Evolutionary conservation across 176 grass and related monocot species (phyloP).

Genomic region (Pontederia crassipes): DNA sequence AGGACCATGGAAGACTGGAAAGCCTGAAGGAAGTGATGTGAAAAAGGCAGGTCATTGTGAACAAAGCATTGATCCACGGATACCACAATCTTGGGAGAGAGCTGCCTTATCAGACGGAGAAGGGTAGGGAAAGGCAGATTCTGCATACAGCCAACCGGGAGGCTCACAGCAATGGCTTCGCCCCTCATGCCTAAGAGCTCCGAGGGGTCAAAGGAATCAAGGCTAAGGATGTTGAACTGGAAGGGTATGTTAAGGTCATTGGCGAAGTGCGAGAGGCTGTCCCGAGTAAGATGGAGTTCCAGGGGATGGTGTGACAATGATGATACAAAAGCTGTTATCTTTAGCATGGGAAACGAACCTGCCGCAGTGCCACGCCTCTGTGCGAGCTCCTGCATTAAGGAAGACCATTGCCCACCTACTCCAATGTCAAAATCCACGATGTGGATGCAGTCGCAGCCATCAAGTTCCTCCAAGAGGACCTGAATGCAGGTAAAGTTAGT

Average conservation of each 20-base stretch:
- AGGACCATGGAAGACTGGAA: constrained; percentile 70
- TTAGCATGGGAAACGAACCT: constrained; percentile 33
- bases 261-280: constrained; percentile 66
- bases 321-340: constrained; percentile 60
- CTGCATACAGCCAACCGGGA: constrained; percentile 54
- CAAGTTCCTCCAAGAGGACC: constrained; percentile 67
- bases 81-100: constrained; percentile 57
- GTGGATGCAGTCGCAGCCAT: constrained; percentile 43
- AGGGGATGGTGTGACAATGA: constrained; percentile 46
- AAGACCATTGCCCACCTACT: constrained; percentile 70
- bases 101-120: constrained; percentile 61
- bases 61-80: constrained; percentile 61
- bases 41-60: constrained; percentile 55
- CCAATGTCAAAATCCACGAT: constrained; percentile 81
- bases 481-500: constrained; percentile 74
- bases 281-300: constrained; percentile 57
- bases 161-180: constrained; percentile 59
- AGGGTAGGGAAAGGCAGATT: constrained; percentile 41
- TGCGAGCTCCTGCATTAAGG: constrained; percentile 83
- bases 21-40: constrained; percentile 60
- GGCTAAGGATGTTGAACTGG: constrained; percentile 43
- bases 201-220: constrained; percentile 41
- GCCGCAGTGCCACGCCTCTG: constrained; percentile 9
- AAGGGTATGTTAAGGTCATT: constrained; percentile 61
- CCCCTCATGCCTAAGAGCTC: constrained; percentile 35